Evolutionary conservation across 495 filamentous ascomycete genomes (phyloP).

Genomic region (Acidomyces sp.): DNA sequence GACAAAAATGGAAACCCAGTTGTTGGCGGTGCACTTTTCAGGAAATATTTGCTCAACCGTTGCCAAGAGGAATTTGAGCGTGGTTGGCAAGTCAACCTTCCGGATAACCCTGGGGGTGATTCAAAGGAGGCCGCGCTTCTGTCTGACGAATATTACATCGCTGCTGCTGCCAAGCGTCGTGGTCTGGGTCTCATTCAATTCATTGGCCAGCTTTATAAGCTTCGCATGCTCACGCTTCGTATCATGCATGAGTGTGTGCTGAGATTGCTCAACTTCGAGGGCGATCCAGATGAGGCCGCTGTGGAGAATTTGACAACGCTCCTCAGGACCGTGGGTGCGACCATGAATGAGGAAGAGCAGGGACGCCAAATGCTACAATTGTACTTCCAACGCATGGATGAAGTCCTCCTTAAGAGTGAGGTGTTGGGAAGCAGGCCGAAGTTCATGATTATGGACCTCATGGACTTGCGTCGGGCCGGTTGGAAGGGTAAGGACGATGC

Average conservation of each 20-base stretch:
- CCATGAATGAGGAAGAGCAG: slow-evolving; percentile 61
- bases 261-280: slow-evolving; percentile 91
- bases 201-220: slow-evolving; percentile 97
- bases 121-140: slow-evolving; percentile 65
- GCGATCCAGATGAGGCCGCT: slow-evolving; percentile 85
- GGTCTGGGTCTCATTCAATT: slow-evolving; percentile 97
- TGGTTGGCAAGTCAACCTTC: slow-evolving; percentile 87
- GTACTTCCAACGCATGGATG: slow-evolving; percentile 82
- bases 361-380: slow-evolving; percentile 72
- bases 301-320: slow-evolving; percentile 90
- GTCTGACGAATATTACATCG: slow-evolving; percentile 93
- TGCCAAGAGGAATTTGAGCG: slow-evolving; percentile 99
- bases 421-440: slow-evolving; percentile 71
- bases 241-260: slow-evolving; percentile 99
- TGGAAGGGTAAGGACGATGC: slow-evolving; percentile 79
- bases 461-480: slow-evolving; percentile 59
- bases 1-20: slow-evolving; percentile 81
- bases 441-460: slow-evolving; percentile 94
- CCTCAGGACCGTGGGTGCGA: slow-evolving; percentile 76
- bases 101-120: slow-evolving; percentile 64
- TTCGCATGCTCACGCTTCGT: slow-evolving; percentile 93
- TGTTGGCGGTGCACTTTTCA: slow-evolving; percentile 83
- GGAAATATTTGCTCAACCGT: slow-evolving; percentile 95
- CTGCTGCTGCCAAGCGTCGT: slow-evolving; percentile 89
- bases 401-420: slow-evolving; percentile 55